A percentile compares a stretch with the other conserved stretches of the same genome.
phyloP scores from a whole-genome alignment of 148 eudicot genomes.

The Rhododendron henanense region DNA sequence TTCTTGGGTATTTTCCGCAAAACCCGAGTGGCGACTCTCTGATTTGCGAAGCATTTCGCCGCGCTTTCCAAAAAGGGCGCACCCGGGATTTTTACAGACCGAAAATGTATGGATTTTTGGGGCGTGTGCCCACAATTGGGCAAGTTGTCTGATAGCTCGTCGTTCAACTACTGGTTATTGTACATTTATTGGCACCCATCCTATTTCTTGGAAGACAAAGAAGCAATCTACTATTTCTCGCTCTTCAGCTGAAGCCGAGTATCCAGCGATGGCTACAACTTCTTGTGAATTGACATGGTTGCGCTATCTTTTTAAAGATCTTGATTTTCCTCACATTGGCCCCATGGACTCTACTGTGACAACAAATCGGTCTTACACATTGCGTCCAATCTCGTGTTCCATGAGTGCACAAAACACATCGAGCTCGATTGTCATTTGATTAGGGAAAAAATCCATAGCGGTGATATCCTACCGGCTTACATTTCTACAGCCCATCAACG shows the following conservation, averaged over 20 bases:
- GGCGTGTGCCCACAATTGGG: no score
- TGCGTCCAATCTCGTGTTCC: not conserved
- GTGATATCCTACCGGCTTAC: not conserved
- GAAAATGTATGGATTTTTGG: no score
- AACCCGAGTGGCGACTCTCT: no score
- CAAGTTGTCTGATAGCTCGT: not conserved
- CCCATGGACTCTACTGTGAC: not conserved
- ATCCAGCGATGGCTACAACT: not conserved
- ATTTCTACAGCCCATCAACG: not conserved
- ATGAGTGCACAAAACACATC: not conserved
- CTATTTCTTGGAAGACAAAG: not conserved
- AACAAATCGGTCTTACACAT: not conserved
- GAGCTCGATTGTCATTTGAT: not conserved
- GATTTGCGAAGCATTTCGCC: no score
- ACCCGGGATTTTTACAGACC: no score
- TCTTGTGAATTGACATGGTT: conserved; percentile 5
- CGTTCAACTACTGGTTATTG: not conserved
- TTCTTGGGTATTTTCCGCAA: no score
- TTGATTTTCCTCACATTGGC: not conserved
- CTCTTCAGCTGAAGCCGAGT: not conserved
- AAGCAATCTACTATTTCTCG: not conserved
- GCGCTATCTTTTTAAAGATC: not conserved
- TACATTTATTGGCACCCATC: not conserved
- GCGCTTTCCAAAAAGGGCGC: no score
- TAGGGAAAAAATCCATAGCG: not conserved